These are phyloP conservation scores for Cystobasidium sp. DNA, from an alignment of 1,284 basidiomycete genomes.

Conservation along the genomic window DNA sequence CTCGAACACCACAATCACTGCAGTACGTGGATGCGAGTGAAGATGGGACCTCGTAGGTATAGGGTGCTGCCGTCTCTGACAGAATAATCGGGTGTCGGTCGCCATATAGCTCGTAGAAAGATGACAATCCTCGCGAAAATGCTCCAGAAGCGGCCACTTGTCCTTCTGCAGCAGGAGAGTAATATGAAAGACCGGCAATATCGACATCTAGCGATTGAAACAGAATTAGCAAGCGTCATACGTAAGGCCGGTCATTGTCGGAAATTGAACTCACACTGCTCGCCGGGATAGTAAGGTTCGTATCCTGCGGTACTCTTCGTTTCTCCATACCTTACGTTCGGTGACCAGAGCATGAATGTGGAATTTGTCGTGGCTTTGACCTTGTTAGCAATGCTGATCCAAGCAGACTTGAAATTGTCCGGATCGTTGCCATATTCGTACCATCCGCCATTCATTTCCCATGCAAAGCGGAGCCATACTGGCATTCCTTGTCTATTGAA, in stretches of 20 bases:
- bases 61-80: constrained; percentile 50
- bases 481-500: constrained; percentile 47
- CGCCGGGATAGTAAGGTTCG: constrained; percentile 51
- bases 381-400: constrained; percentile 43
- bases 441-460: constrained; percentile 54
- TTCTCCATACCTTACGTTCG: constrained; percentile 49
- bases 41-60: constrained; percentile 49
- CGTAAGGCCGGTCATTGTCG: too few species aligned
- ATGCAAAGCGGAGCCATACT: constrained; percentile 51
- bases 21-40: constrained; percentile 40
- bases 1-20: constrained; percentile 48
- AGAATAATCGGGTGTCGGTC: constrained; percentile 48
- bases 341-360: constrained; percentile 53
- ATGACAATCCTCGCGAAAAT: constrained; percentile 37
- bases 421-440: constrained; percentile 51
- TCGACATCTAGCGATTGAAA: constrained; percentile 48
- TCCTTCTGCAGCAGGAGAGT: constrained; percentile 44
- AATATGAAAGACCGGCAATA: constrained; percentile 48
- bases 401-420: constrained; percentile 37
- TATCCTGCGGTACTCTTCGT: constrained; percentile 48
- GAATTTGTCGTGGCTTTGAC: constrained; percentile 41
- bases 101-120: constrained; percentile 50
- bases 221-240: background rate
- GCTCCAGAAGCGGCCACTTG: constrained; percentile 21
- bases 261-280: constrained; percentile 45